Evolutionary conservation across 2,329 filamentous ascomycete species (phyloP).

Genomic region (Aurifilum marmelostoma): DNA sequence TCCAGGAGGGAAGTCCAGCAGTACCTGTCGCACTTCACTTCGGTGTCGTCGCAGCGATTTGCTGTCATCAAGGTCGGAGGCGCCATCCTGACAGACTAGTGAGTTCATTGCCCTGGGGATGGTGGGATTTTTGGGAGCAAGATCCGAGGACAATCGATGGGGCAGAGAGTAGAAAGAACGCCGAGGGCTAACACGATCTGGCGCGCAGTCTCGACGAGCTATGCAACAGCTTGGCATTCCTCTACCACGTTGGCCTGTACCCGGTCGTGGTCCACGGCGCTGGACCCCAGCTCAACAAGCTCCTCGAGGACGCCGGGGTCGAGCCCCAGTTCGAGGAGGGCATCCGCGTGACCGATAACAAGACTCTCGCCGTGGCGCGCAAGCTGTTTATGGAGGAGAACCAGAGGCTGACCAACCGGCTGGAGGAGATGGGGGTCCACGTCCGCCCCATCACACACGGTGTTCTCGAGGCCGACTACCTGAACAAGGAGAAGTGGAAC

Average conservation of each 20-base stretch:
- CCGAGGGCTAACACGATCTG: constrained; percentile 10
- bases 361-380: constrained; percentile 87
- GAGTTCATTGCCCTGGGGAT: constrained; percentile 7
- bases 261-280: constrained; percentile 95
- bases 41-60: constrained; percentile 94
- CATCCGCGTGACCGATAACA: constrained; percentile 92
- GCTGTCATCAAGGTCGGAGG: constrained; percentile 98
- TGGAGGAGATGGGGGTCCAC: constrained; percentile 87
- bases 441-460: constrained; percentile 87
- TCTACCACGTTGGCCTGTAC: constrained; percentile 93
- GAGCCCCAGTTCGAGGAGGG: constrained; percentile 97
- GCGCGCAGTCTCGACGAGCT: constrained; percentile 71
- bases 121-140: neutral
- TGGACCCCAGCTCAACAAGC: constrained; percentile 90
- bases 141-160: too few species aligned
- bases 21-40: constrained; percentile 96
- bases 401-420: constrained; percentile 83
- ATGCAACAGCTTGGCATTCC: constrained; percentile 84
- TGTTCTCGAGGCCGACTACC: constrained; percentile 90
- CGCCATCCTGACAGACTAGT: constrained; percentile 89
- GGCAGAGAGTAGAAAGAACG: neutral
- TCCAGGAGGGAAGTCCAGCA: constrained; percentile 96
- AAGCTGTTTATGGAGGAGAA: constrained; percentile 97
- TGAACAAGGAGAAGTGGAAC: constrained; percentile 95
- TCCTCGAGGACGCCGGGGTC: constrained; percentile 86